Evolutionary conservation across 352 stramenopile species (phyloP), one percentile per base, ranked within the genome.

Genomic region (Pilasporangium apinafurcum): DNA sequence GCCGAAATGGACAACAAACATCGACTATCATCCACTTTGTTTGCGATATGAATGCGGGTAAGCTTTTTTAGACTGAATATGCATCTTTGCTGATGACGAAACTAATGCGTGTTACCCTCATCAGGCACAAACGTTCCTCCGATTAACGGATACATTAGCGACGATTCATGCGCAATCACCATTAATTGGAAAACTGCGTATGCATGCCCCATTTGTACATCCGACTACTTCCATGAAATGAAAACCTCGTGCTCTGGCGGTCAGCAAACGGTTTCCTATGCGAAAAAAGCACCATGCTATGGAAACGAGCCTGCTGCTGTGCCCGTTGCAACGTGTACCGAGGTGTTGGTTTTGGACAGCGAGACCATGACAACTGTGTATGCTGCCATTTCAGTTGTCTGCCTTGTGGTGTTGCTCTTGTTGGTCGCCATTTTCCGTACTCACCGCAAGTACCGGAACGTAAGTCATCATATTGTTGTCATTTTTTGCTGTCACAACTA

Each of bases 381-480:
- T 40, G 70, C 62, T 8, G 72, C 59, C 6, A 65, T 91, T 30
- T 78, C 76, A 14, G 43, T 86, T 8, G 58, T 87, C 1, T 67
- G 65, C 0, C 61, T 87, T 36, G 50, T 91, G 28, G 75, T 91
- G 20, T 20, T 91, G 34, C 45, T 88, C 10, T 55, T 91, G 28
- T 57, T 91, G 61, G 79, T 65, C 37, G 65, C 57, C 0, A 75
- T 91, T 24, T 48, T 88, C 20, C 62, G 87, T 27, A 68, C 78
- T 10, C 74, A 91, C 41, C 75, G 78, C 38, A 91, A 91, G 51
- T 91, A 91, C 51, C 73, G 71, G 54, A 72, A 70, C 17, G 65
- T 77, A 35, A 51, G 55, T 45, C n/a, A 20, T 0, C 7, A 10
- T 18, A 3, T 8, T 7, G 1, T 5, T 20, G 25, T 7, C 37